Evolutionary conservation across 176 grass and related monocot genomes (phyloP).

Genomic region (Oryza meridionalis): DNA sequence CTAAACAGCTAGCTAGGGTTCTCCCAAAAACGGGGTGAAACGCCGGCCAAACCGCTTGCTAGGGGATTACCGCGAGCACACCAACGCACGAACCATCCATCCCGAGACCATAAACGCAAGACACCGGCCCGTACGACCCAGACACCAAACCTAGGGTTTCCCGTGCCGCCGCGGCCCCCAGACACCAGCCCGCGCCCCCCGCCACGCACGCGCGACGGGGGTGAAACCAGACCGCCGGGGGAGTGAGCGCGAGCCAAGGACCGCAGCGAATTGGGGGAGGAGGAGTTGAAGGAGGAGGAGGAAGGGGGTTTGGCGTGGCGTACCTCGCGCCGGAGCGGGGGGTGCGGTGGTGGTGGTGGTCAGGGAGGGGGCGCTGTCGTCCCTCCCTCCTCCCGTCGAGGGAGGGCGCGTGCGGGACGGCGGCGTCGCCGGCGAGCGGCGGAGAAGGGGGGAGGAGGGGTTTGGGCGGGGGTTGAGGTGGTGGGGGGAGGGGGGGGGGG

Average conservation of each 20-base stretch:
- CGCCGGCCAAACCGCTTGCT: not conserved
- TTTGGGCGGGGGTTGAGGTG: too few relatives aligned
- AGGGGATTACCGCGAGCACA: not conserved
- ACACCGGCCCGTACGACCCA: not conserved
- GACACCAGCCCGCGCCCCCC: not conserved
- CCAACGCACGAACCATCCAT: not conserved
- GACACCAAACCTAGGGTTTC: not conserved
- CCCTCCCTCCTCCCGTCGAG: too few relatives aligned
- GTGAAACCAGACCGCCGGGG: not conserved
- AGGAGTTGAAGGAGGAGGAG: too few relatives aligned
- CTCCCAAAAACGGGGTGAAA: not conserved
- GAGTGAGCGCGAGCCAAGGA: not conserved
- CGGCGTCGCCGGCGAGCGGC: conserved; percentile 8
- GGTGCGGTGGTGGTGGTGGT: conserved; percentile 1
- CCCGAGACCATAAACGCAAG: not conserved
- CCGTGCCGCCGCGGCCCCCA: too few relatives aligned
- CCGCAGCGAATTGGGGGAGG: not conserved
- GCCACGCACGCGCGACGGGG: not conserved
- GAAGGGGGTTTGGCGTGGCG: not conserved
- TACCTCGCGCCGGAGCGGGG: conserved; percentile 38
- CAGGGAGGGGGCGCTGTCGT: not conserved
- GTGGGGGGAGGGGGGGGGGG: not conserved
- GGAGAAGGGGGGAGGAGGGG: not conserved
- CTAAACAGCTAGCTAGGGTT: not conserved
- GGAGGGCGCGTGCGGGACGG: not conserved